A percentile compares a stretch with the other conserved stretches of the same genome.
Conservation (phyloP, 148 eudicot species). For the Cornus controversa region DNA sequence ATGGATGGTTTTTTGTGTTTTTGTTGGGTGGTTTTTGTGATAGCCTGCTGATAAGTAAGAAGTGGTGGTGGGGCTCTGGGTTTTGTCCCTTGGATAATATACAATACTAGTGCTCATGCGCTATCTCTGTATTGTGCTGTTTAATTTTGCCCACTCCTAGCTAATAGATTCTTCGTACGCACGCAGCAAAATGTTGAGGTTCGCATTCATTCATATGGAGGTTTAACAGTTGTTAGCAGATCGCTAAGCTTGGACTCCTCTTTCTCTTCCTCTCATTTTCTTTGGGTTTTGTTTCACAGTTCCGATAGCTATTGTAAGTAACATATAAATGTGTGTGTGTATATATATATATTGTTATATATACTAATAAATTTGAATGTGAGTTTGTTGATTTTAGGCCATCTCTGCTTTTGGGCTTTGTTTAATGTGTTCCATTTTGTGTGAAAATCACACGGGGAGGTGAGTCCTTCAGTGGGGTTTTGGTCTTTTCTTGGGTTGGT, state of each 20-base stretch:
- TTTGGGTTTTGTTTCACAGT: conserved; percentile 1
- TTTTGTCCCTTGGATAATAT: conserved; percentile 14
- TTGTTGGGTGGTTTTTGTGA: conserved; percentile 20
- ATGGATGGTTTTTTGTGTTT: conserved; percentile 19
- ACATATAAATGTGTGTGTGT: too few relatives aligned
- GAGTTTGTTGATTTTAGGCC: too few relatives aligned
- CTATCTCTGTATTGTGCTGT: not conserved
- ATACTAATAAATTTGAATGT: too few relatives aligned
- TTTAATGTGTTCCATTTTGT: conserved; percentile 1
- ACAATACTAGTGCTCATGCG: not conserved
- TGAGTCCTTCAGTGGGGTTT: conserved; percentile 3
- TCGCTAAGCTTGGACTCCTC: too few relatives aligned
- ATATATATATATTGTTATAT: too few relatives aligned
- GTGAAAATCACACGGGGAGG: not conserved
- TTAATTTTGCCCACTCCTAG: too few relatives aligned
- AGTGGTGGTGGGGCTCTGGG: conserved; percentile 24
- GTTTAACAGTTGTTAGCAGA: too few relatives aligned
- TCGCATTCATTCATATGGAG: not conserved
- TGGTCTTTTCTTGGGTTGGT: not conserved
- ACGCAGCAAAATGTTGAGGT: not conserved
- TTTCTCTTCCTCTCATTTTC: not conserved
- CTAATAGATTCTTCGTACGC: conserved; percentile 10
- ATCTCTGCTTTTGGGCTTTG: too few relatives aligned
- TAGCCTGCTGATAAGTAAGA: not conserved
- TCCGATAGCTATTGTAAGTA: not conserved